Conservation (phyloP, 768 basidiomycete species). For the Leccinum truebloodii region DNA sequence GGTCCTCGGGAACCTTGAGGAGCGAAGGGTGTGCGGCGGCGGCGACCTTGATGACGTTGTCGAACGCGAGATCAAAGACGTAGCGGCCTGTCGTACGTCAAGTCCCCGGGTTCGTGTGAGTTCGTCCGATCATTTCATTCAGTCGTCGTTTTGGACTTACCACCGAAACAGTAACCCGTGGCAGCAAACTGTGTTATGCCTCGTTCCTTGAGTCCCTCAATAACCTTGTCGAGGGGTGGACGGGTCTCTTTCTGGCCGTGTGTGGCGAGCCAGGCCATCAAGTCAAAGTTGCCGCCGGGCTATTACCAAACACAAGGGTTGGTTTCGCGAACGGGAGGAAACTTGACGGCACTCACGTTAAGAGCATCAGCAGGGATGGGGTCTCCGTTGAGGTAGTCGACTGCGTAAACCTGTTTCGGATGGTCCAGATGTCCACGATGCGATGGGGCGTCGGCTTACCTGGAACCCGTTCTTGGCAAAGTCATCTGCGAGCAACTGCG, state of each 20-base stretch:
- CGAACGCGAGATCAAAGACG: slow-evolving; percentile 63
- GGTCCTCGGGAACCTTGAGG: slow-evolving; percentile 57
- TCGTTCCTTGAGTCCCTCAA: slow-evolving; percentile 53
- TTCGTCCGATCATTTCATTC: neutral
- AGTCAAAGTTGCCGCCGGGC: slow-evolving; percentile 35
- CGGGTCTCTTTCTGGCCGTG: slow-evolving; percentile 46
- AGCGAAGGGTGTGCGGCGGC: slow-evolving; percentile 63
- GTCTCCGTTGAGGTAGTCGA: slow-evolving; percentile 33
- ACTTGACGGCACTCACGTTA: neutral
- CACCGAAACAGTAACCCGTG: slow-evolving; percentile 72
- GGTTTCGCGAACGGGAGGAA: neutral
- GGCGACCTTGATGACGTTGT: slow-evolving; percentile 48
- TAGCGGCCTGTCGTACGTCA: neutral
- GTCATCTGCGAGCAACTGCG: slow-evolving; percentile 37
- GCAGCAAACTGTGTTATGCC: slow-evolving; percentile 62
- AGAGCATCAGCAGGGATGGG: neutral
- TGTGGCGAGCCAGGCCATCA: slow-evolving; percentile 39
- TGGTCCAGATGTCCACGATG: neutral
- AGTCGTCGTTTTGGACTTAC: slow-evolving; percentile 28
- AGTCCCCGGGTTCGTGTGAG: neutral
- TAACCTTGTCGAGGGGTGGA: slow-evolving; percentile 50
- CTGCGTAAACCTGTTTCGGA: neutral
- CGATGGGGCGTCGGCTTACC: neutral
- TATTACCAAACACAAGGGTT: neutral
- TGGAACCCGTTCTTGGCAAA: slow-evolving; percentile 6